Conservation (phyloP, 768 basidiomycete species). For the Rhodotorula babjevae region DNA sequence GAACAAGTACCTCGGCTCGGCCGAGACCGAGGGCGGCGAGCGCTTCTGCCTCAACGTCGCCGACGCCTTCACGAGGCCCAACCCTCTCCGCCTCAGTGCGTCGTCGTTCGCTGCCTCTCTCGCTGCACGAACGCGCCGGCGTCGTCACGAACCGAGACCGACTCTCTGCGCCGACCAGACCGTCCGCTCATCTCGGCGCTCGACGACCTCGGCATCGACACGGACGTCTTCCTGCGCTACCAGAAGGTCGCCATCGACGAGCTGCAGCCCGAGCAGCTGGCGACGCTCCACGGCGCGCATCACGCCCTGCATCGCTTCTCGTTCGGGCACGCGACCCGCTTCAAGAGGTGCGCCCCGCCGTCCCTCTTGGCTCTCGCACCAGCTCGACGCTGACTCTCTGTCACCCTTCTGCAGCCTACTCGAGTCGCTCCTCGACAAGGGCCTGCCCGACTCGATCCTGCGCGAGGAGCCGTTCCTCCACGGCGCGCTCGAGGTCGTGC, state of each 20-base stretch:
- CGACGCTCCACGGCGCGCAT: slow-evolving; percentile 55
- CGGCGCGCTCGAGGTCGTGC: slow-evolving; percentile 59
- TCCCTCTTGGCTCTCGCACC: no score
- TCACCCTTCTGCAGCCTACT: slow-evolving; percentile 34
- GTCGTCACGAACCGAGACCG: neutral
- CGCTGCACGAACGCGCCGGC: no score
- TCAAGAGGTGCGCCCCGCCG: slow-evolving; percentile 5
- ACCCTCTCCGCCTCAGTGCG: slow-evolving; percentile 4
- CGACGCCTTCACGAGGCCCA: slow-evolving; percentile 13
- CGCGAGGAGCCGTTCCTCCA: slow-evolving; percentile 53
- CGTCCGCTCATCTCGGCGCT: slow-evolving; percentile 45
- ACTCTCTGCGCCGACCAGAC: neutral
- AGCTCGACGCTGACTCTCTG: neutral
- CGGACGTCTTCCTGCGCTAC: slow-evolving; percentile 58
- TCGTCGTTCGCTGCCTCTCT: neutral
- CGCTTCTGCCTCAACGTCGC: slow-evolving; percentile 15
- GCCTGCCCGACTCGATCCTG: neutral
- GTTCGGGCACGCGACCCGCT: slow-evolving; percentile 49
- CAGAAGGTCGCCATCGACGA: slow-evolving; percentile 60
- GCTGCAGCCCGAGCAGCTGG: slow-evolving; percentile 58
- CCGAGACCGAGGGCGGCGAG: neutral
- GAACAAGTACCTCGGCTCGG: slow-evolving; percentile 12
- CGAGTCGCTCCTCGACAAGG: slow-evolving; percentile 51
- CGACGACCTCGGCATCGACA: slow-evolving; percentile 67
- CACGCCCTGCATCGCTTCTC: slow-evolving; percentile 52